Conservation (phyloP, 2,329 filamentous ascomycete species). For the Cucurbitaria berberidis region DNA sequence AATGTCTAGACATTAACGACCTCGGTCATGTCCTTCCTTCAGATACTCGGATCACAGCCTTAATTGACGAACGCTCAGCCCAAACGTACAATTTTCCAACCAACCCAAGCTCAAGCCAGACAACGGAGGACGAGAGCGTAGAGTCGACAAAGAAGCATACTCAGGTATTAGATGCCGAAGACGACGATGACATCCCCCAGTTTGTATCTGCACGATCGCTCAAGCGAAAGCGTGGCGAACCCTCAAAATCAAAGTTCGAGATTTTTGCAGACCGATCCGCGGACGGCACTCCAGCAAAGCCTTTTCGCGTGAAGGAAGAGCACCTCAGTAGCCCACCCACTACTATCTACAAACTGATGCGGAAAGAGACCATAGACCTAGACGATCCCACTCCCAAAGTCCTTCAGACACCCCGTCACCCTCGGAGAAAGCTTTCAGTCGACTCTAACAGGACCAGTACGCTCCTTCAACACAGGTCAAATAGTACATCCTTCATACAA, state of each 20-base stretch:
- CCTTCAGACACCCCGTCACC: constrained; percentile 40
- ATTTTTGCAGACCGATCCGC: constrained; percentile 30
- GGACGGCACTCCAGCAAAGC: constrained; percentile 38
- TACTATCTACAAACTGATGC: constrained; percentile 23
- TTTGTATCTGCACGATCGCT: constrained; percentile 52
- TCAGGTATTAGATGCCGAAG: constrained; percentile 12
- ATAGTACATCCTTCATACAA: constrained; percentile 35
- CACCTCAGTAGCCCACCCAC: constrained; percentile 41
- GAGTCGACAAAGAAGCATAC: constrained; percentile 18
- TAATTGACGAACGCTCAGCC: neutral
- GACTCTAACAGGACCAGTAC: constrained; percentile 17
- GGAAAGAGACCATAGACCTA: constrained; percentile 54
- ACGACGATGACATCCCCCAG: constrained; percentile 50
- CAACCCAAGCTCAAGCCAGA: constrained; percentile 52
- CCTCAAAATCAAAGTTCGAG: constrained; percentile 18
- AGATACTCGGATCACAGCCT: neutral
- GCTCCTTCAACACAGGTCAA: constrained; percentile 36
- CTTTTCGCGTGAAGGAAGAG: constrained; percentile 51
- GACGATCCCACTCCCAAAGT: constrained; percentile 45
- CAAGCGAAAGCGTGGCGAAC: constrained; percentile 50
- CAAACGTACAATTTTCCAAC: constrained; percentile 8
- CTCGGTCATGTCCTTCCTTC: neutral
- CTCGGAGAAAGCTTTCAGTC: constrained; percentile 9
- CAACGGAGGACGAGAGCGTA: constrained; percentile 48
- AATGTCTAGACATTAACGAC: neutral